Conservation (phyloP, 2,329 filamentous ascomycete species). For the Neofusicoccum ribis region DNA sequence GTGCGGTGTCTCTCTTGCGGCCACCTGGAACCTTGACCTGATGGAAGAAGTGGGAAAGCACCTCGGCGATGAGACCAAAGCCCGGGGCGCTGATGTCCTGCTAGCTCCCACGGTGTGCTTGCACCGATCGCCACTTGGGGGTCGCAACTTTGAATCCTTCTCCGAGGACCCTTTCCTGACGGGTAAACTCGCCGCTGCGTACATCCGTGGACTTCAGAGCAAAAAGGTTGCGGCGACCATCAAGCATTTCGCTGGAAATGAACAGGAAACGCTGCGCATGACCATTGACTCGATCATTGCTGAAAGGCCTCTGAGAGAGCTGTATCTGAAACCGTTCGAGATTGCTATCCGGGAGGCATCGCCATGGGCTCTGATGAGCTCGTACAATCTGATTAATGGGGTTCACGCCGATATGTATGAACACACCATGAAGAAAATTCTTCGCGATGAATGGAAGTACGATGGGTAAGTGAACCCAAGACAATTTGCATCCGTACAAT, state of each 20-base stretch:
- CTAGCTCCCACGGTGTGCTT: constrained; percentile 79
- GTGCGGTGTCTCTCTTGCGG: constrained; percentile 74
- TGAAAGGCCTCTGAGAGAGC: constrained; percentile 65
- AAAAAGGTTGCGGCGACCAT: constrained; percentile 74
- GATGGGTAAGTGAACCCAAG: constrained; percentile 27
- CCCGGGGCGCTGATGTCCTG: constrained; percentile 71
- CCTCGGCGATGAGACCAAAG: constrained; percentile 70
- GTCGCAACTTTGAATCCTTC: constrained; percentile 83
- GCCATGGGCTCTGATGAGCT: constrained; percentile 69
- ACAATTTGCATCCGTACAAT: no score
- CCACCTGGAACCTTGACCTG: constrained; percentile 74
- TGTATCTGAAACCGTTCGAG: constrained; percentile 75
- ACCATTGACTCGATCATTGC: constrained; percentile 65
- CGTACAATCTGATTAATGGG: constrained; percentile 68
- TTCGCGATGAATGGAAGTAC: constrained; percentile 43
- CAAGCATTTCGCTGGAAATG: constrained; percentile 76
- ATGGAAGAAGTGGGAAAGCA: constrained; percentile 69
- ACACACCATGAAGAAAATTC: constrained; percentile 44
- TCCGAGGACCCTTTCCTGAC: constrained; percentile 80
- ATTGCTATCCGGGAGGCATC: constrained; percentile 68
- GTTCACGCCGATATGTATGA: constrained; percentile 44
- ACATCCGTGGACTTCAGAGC: constrained; percentile 71
- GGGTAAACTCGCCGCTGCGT: constrained; percentile 70
- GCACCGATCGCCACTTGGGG: constrained; percentile 80
- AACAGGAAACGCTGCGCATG: constrained; percentile 68